These are phyloP conservation scores for Mangifera indica DNA, from an alignment of 345 rosid genomes.

Conservation along the genomic window DNA sequence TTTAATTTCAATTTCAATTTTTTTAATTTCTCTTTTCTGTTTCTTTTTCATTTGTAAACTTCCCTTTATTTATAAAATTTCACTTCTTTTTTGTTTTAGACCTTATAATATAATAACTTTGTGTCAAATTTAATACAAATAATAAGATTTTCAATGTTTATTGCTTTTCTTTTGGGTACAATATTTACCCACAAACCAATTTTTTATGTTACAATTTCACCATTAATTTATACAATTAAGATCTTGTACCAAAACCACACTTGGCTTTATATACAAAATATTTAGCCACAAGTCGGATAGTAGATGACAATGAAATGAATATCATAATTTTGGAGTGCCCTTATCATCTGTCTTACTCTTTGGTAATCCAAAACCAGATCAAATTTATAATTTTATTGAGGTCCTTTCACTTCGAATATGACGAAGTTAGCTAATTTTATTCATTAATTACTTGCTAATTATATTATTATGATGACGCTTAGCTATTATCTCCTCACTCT, in stretches of 20 bases:
- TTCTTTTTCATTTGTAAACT: too few species aligned
- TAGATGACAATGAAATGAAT: background rate
- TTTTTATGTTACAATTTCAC: too few species aligned
- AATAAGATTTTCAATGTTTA: too few species aligned
- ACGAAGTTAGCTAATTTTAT: background rate
- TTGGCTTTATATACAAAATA: background rate
- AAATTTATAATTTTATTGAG: conserved; percentile 10
- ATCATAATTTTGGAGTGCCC: background rate
- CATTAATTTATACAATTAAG: background rate
- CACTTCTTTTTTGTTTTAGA: too few species aligned
- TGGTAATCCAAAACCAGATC: background rate
- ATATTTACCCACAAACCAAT: too few species aligned
- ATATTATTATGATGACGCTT: too few species aligned
- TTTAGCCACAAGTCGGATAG: background rate
- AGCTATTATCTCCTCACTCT: background rate
- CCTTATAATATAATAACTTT: too few species aligned
- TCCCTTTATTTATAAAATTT: too few species aligned
- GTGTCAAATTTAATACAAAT: background rate
- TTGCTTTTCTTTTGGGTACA: too few species aligned
- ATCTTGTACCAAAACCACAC: background rate
- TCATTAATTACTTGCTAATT: background rate
- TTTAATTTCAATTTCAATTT: background rate
- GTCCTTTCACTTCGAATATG: background rate
- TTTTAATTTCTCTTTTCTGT: too few species aligned
- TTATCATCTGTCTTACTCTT: background rate